These are phyloP conservation scores for Suhomyces canberraensis DNA, from an alignment of 805 yeast genomes.

Conservation along the genomic window DNA sequence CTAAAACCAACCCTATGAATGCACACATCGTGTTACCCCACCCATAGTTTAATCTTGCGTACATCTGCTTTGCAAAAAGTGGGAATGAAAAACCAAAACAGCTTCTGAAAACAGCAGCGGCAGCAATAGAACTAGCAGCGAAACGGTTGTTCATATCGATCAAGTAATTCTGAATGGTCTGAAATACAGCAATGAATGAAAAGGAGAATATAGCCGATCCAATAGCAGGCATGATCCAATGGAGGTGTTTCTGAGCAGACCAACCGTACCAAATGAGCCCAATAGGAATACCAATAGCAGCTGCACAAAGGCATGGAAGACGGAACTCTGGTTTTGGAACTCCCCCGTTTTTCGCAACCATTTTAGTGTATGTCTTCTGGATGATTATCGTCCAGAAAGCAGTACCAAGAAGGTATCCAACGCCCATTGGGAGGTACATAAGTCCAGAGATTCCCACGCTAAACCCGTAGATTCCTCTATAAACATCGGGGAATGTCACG, in stretches of 20 bases:
- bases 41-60: slow-evolving; percentile 32
- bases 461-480: slow-evolving; percentile 29
- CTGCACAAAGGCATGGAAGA: slow-evolving; percentile 33
- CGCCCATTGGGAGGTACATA: slow-evolving; percentile 39
- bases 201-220: slow-evolving; percentile 38
- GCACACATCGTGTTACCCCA: slow-evolving; percentile 43
- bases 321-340: slow-evolving; percentile 37
- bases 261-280: slow-evolving; percentile 42
- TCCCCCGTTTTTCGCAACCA: slow-evolving; percentile 28
- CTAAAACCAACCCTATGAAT: slow-evolving; percentile 29
- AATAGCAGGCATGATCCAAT: slow-evolving; percentile 38
- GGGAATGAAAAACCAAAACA: slow-evolving; percentile 39
- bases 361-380: slow-evolving; percentile 21
- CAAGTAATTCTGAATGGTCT: slow-evolving; percentile 34
- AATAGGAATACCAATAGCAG: slow-evolving; percentile 31
- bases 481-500: slow-evolving; percentile 36
- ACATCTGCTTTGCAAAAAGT: slow-evolving; percentile 36
- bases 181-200: slow-evolving; percentile 36
- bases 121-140: slow-evolving; percentile 40
- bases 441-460: slow-evolving; percentile 29
- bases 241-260: slow-evolving; percentile 34
- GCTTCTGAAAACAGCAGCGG: slow-evolving; percentile 40
- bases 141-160: slow-evolving; percentile 38
- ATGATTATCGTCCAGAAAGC: slow-evolving; percentile 27
- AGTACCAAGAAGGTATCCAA: slow-evolving; percentile 34